Base-by-base conservation (phyloP, 2,329 filamentous ascomycete genomes). In the Metarhizium anisopliae region DNA sequence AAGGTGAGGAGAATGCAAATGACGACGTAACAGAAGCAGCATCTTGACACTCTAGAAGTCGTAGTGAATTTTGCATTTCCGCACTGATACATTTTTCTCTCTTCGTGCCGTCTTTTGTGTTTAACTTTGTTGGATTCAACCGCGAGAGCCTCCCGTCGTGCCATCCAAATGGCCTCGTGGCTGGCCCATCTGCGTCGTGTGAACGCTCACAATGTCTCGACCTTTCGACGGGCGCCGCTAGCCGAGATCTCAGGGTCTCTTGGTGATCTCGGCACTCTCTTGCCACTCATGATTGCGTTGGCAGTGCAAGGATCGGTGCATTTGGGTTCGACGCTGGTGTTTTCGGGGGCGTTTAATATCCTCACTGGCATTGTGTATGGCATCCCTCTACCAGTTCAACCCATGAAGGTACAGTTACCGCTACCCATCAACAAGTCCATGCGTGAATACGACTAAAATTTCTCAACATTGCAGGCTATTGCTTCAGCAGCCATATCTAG, bases 331-430 rank as follows among this genome's bases (percentile, higher is more conserved):
- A 96, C 93, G 0, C 80, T 97, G 1, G 82, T 97, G 6, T 94
- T 96, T 68, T 92, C 90, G 0, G 94, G 94, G 1, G 66, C 92
- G 10, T 93, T 87, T 70, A 97, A 97, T 65, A 82, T 96, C 55
- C 65, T 88, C 13, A 96, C 92, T 0, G 94, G 93, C 18, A 67
- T 85, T 2, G 72, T 86, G 36, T 97, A 96, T 65, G 93, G 93
- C 6, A 87, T 97, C 45, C 93, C 93, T 2, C 73, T 96, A 3
- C 92, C 92, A 0, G 91, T 96, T 0, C 92, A 96, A 73, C 92
- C 92, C n/a, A 86, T 86, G 83, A 86, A 86, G 74, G 80, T 81
- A 56, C 42, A 58, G 45, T 6, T 11, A 5, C 32, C 8, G 6
- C 18, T n/a, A 16, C 55, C 13, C 13, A 13, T 25, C 43, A 25